Percentiles rank a stretch among this genome's conserved stretches.
Conservation (phyloP, 305 asterid species). For the Stenogyne calaminthoides region DNA sequence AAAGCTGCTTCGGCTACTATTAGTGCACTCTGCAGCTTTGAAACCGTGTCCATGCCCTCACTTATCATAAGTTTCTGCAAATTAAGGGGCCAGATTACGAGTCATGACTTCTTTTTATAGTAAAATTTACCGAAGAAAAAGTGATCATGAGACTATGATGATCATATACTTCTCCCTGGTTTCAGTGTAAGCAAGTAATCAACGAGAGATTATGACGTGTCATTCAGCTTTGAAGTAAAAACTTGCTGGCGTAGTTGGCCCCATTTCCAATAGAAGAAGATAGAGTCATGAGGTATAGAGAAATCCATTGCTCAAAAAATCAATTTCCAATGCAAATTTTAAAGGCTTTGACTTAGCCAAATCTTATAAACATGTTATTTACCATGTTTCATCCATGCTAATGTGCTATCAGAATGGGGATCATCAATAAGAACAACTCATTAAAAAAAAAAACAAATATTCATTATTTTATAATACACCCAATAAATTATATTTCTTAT, state of each 20-base stretch:
- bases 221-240: conserved; percentile 63
- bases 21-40: conserved; percentile 75
- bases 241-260: conserved; percentile 59
- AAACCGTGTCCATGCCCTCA: conserved; percentile 64
- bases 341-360: too few species aligned
- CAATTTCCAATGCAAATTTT: conserved; percentile 70
- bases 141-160: conserved; percentile 1
- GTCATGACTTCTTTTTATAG: not conserved
- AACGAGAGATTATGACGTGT: conserved; percentile 61
- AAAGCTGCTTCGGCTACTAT: conserved; percentile 75
- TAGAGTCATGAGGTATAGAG: conserved; percentile 63
- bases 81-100: not conserved
- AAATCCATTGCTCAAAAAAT: conserved; percentile 86
- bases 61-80: conserved; percentile 85
- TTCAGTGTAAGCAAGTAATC: conserved; percentile 71
- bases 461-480: too few species aligned
- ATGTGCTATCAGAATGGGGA: too few species aligned
- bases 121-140: not conserved
- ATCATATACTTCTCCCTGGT: conserved; percentile 80
- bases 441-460: too few species aligned
- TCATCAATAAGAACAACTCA: too few species aligned
- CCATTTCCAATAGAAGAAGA: conserved; percentile 92
- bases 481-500: too few species aligned
- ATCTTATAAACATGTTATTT: not conserved
- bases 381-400: conserved; percentile 69